Conservation (phyloP, 202 grass and related monocot genomes). For the Zizania palustris region DNA sequence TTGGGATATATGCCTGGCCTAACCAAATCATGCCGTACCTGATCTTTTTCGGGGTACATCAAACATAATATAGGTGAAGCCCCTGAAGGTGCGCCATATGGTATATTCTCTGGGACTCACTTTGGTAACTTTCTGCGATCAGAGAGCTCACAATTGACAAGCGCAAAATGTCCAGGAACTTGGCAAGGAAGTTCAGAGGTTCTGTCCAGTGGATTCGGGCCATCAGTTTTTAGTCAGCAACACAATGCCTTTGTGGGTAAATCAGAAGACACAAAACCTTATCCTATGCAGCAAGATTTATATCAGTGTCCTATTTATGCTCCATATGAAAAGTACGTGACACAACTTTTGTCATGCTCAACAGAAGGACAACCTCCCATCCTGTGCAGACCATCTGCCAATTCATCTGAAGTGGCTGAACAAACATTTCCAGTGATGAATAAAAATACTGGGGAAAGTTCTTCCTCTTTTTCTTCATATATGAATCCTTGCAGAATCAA, state of each 20-base stretch:
- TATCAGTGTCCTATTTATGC: constrained; percentile 43
- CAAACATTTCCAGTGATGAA: constrained; percentile 37
- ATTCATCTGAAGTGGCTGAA: constrained; percentile 37
- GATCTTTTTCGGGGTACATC: constrained; percentile 25
- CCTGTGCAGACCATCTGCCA: constrained; percentile 25
- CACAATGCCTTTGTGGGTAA: constrained; percentile 37
- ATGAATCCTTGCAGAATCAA: constrained; percentile 65
- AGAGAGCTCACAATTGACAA: constrained; percentile 35
- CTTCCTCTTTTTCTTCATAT: constrained; percentile 45
- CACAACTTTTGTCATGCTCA: constrained; percentile 56
- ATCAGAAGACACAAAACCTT: constrained; percentile 35
- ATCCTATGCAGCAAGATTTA: constrained; percentile 23
- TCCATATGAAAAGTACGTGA: constrained; percentile 53
- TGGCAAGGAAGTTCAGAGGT: constrained; percentile 36
- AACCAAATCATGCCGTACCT: not conserved
- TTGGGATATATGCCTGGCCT: not conserved
- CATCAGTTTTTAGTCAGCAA: constrained; percentile 42
- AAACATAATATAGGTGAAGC: constrained; percentile 36
- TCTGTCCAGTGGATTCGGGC: constrained; percentile 42
- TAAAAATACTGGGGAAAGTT: constrained; percentile 31
- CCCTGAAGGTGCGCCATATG: constrained; percentile 32
- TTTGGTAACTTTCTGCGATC: constrained; percentile 36
- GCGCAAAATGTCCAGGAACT: constrained; percentile 41
- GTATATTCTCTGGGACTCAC: constrained; percentile 35
- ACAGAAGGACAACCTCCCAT: constrained; percentile 14